Conservation (phyloP, 2,329 filamentous ascomycete species). For the Cladosporium austrohemisphaericum region DNA sequence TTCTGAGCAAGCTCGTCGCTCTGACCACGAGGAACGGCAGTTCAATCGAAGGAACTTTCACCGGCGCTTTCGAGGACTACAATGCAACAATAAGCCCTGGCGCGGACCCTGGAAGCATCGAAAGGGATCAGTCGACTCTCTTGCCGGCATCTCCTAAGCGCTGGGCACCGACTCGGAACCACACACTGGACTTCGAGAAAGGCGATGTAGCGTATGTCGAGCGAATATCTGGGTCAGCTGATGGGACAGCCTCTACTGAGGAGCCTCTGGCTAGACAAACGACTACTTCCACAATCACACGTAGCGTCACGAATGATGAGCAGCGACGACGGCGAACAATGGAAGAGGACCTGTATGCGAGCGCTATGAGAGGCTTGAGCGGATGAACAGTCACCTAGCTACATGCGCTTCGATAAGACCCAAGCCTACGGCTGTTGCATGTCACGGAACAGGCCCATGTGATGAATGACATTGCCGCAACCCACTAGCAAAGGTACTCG, state of each 20-base stretch:
- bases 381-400: neutral
- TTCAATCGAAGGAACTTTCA: neutral
- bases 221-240: slow-evolving; percentile 3
- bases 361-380: slow-evolving; percentile 2
- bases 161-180: neutral
- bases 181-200: neutral
- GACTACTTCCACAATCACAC: neutral
- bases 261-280: neutral
- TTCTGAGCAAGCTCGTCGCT: slow-evolving; percentile 24
- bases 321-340: slow-evolving; percentile 1
- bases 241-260: neutral
- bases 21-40: slow-evolving; percentile 12
- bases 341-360: slow-evolving; percentile 11
- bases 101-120: neutral
- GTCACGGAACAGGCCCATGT: too few species aligned
- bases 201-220: slow-evolving; percentile 7
- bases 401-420: too few species aligned
- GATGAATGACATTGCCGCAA: too few species aligned
- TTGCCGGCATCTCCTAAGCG: neutral
- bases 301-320: neutral
- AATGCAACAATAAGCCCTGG: neutral
- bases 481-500: too few species aligned
- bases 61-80: slow-evolving; percentile 12
- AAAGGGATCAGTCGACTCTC: neutral
- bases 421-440: too few species aligned